Conservation (phyloP, 257 asterid species). For the Capsicum rhomboideum region DNA sequence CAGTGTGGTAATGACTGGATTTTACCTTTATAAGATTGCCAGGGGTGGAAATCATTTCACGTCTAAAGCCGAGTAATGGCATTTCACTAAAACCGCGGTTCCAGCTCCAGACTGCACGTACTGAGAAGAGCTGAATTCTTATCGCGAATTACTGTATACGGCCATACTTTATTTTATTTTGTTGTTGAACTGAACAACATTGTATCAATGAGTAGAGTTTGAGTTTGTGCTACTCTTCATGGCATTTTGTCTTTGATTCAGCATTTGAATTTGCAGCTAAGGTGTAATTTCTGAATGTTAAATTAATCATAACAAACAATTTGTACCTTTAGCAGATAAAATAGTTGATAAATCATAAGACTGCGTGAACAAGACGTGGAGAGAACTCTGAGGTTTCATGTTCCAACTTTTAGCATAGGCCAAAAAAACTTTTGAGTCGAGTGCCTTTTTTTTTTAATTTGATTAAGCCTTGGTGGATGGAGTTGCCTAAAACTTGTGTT, state of each 20-base stretch:
- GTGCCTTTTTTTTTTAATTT: no score
- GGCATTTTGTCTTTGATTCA: background rate
- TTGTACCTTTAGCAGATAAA: no score
- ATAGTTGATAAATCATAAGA: no score
- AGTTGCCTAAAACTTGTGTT: no score
- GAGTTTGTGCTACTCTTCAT: background rate
- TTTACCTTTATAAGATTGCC: slow-evolving; percentile 68
- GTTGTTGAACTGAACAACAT: background rate
- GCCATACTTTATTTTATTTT: background rate
- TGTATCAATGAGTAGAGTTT: background rate
- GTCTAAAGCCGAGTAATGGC: slow-evolving; percentile 47
- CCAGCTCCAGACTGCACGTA: background rate
- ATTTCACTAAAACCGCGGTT: background rate
- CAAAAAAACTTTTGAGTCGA: no score
- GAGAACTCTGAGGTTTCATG: no score
- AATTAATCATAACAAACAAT: background rate
- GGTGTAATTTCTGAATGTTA: background rate
- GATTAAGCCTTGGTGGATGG: no score
- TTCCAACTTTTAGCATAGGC: no score
- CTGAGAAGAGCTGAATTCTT: background rate
- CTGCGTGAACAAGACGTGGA: no score
- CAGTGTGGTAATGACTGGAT: slow-evolving; percentile 72
- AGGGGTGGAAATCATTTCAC: slow-evolving; percentile 81
- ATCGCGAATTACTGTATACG: background rate
- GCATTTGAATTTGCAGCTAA: background rate